These are phyloP conservation scores for Plasmodium sp. DNA, from an alignment of 169 alveolate species.

Conservation along the genomic window DNA sequence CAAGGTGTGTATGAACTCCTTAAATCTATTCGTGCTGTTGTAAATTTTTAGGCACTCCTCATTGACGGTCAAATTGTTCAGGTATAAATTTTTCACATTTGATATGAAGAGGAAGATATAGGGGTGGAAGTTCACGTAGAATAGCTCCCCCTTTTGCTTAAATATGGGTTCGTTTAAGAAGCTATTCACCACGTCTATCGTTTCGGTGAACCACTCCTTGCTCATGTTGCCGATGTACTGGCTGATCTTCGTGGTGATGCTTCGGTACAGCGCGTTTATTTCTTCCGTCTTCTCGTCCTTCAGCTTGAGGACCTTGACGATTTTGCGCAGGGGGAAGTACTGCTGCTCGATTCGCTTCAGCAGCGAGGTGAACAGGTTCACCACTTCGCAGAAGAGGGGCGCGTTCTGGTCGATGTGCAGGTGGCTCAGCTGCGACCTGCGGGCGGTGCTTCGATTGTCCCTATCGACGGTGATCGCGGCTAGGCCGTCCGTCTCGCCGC, in stretches of 20 bases:
- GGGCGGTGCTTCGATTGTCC: too few species aligned
- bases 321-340: conserved; percentile 47
- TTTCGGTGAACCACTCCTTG: conserved; percentile 63
- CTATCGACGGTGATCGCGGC: too few species aligned
- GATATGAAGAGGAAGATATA: conserved; percentile 53
- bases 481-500: too few species aligned
- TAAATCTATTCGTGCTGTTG: conserved; percentile 47
- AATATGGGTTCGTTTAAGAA: conserved; percentile 64
- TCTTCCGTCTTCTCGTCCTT: conserved; percentile 57
- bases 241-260: conserved; percentile 35
- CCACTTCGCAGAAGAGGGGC: conserved; percentile 53
- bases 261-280: conserved; percentile 17
- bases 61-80: conserved; percentile 52
- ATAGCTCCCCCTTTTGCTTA: conserved; percentile 8
- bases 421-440: neutral
- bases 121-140: conserved; percentile 70
- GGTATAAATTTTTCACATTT: conserved; percentile 37
- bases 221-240: conserved; percentile 43
- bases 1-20: conserved; percentile 27
- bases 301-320: conserved; percentile 19
- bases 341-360: conserved; percentile 69
- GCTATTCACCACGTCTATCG: conserved; percentile 51
- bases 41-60: conserved; percentile 51
- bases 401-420: conserved; percentile 43
- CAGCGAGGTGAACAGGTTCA: conserved; percentile 44